Evolutionary conservation across 805 yeast genomes (phyloP).

Genomic region (Nakazawaea pomicola): DNA sequence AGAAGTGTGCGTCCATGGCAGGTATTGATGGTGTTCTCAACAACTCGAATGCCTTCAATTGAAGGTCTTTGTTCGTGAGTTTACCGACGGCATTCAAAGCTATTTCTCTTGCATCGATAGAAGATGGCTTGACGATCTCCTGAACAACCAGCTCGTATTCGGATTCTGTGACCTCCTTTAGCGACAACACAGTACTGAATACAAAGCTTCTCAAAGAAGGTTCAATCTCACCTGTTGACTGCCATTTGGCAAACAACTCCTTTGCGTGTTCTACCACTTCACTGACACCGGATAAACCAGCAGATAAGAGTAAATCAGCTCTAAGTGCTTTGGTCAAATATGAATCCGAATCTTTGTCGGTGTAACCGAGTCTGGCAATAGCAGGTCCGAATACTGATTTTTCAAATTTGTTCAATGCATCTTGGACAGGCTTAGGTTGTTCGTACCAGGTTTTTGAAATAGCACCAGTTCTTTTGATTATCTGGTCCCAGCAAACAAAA

Average conservation of each 20-base stretch:
- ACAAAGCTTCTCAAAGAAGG: slow-evolving; percentile 42
- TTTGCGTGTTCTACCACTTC: slow-evolving; percentile 24
- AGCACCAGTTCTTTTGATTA: slow-evolving; percentile 34
- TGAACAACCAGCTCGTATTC: slow-evolving; percentile 35
- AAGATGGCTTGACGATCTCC: slow-evolving; percentile 45
- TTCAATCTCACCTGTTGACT: slow-evolving; percentile 28
- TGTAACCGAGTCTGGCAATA: slow-evolving; percentile 24
- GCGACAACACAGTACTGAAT: slow-evolving; percentile 36
- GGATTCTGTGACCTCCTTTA: slow-evolving; percentile 26
- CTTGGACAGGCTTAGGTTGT: slow-evolving; percentile 22
- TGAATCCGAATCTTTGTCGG: slow-evolving; percentile 18
- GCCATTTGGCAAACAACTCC: slow-evolving; percentile 25
- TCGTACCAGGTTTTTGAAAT: slow-evolving; percentile 34
- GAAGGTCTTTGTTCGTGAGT: slow-evolving; percentile 30
- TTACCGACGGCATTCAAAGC: slow-evolving; percentile 53
- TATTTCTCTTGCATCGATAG: slow-evolving; percentile 55
- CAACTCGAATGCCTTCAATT: slow-evolving; percentile 33
- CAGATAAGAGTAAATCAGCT: slow-evolving; percentile 33
- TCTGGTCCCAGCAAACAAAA: slow-evolving; percentile 52
- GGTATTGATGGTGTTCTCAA: slow-evolving; percentile 42
- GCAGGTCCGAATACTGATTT: slow-evolving; percentile 27
- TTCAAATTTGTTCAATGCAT: slow-evolving; percentile 28
- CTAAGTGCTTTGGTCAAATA: slow-evolving; percentile 30
- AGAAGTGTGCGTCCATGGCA: slow-evolving; percentile 54
- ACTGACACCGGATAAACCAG: slow-evolving; percentile 35